Conservation (phyloP, 2,329 filamentous ascomycete genomes). For the Diaporthe amygdali region DNA sequence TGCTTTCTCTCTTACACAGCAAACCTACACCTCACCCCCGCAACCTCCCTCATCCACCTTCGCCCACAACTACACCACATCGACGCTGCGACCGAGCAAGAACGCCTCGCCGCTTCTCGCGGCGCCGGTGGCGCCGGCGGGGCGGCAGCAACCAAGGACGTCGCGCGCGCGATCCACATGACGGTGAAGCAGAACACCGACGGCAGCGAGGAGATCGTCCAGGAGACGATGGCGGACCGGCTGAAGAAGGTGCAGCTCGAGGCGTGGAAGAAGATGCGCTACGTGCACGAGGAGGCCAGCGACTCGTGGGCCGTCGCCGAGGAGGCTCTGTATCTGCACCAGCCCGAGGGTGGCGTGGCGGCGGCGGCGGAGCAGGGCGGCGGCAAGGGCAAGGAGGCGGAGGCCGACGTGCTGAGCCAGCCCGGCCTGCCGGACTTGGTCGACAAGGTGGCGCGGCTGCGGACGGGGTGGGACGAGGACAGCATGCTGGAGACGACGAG, state of each 20-base stretch:
- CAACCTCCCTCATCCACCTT: conserved; percentile 84
- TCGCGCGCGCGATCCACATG: conserved; percentile 82
- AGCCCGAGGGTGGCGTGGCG: conserved; percentile 22
- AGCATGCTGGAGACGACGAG: conserved; percentile 38
- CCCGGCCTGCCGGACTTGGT: conserved; percentile 22
- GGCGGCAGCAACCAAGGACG: conserved; percentile 37
- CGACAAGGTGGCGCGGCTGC: conserved; percentile 28
- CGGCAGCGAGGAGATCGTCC: conserved; percentile 65
- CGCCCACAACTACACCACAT: conserved; percentile 92
- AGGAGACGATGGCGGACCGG: conserved; percentile 76
- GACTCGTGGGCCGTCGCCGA: conserved; percentile 79
- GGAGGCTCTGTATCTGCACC: conserved; percentile 68
- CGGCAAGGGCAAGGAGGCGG: conserved; percentile 28
- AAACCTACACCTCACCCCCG: conserved; percentile 84
- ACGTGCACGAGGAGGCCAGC: conserved; percentile 80
- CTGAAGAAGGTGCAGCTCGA: conserved; percentile 82
- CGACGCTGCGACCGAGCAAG: conserved; percentile 80
- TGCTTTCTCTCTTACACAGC: conserved; percentile 51
- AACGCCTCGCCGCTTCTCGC: conserved; percentile 53
- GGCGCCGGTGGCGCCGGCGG: conserved; percentile 41
- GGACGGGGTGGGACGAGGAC: conserved; percentile 35
- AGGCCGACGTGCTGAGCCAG: not conserved
- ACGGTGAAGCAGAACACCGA: conserved; percentile 80
- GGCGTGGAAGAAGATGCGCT: conserved; percentile 78
- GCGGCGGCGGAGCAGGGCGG: conserved; percentile 18